Evolutionary conservation across 495 filamentous ascomycete species (phyloP).

Genomic region (Penicillium ochrochloron): DNA sequence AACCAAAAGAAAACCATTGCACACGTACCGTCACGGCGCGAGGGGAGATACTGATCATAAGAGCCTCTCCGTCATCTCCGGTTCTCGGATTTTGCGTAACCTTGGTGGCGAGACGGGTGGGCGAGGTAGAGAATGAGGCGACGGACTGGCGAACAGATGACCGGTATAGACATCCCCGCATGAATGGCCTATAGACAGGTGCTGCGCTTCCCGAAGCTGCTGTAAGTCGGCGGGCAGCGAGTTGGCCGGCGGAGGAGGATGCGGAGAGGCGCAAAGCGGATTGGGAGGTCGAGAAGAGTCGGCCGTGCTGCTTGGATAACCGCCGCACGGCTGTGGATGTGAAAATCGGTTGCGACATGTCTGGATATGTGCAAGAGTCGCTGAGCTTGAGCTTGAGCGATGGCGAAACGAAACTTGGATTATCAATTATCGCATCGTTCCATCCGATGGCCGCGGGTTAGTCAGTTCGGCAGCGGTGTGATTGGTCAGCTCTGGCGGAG

Average conservation of each 20-base stretch:
- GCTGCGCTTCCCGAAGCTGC: constrained; percentile 11
- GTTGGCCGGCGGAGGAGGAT: constrained; percentile 36
- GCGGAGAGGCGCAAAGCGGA: constrained; percentile 41
- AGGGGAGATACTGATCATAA: constrained; percentile 78
- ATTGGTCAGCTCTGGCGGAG: constrained; percentile 42
- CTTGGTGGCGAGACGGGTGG: constrained; percentile 35
- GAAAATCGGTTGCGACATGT: constrained; percentile 39
- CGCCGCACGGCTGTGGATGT: constrained; percentile 29
- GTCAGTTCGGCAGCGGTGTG: constrained; percentile 37
- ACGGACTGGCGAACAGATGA: constrained; percentile 20
- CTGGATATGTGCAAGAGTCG: constrained; percentile 3
- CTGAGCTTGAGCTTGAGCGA: constrained; percentile 2
- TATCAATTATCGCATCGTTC: constrained; percentile 23
- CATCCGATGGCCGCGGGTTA: constrained; percentile 34
- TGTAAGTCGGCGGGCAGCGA: constrained; percentile 21
- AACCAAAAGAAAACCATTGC: constrained; percentile 12
- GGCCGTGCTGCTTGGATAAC: constrained; percentile 29
- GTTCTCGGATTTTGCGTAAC: constrained; percentile 45
- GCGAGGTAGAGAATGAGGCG: constrained; percentile 41
- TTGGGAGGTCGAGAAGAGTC: constrained; percentile 36
- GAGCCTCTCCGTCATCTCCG: constrained; percentile 75
- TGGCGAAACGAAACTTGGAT: constrained; percentile 16
- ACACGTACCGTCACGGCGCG: constrained; percentile 75
- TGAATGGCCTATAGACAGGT: constrained; percentile 5
- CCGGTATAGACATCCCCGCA: not conserved